Evolutionary conservation across 495 filamentous ascomycete species (phyloP), one percentile per base, ranked within the genome.

Genomic region (Staphylotrichum tortipilum): DNA sequence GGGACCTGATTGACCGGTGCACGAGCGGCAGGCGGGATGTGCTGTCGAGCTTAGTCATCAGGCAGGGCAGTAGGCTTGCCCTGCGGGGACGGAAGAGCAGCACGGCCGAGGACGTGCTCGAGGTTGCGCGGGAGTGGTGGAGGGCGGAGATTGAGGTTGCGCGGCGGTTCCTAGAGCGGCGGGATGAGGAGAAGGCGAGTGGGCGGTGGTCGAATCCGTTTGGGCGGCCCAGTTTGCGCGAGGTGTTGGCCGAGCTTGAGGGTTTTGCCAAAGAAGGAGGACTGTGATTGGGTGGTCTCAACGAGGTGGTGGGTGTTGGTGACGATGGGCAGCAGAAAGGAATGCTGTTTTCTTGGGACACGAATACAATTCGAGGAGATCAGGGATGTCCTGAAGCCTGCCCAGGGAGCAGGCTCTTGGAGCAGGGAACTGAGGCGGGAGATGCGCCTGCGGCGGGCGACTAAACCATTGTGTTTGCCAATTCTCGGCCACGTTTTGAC

Each of bases 151-250:
- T 75, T 34, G 55, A 66, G 47, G 63, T 52, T 8, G 65, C 72
- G 0, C 66, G 71, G 47, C 58, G 60, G 44, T 74, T 68, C 24
- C 39, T 75, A 30, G 30, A 42, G 17, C 41, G 55, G 41, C 57
- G 72, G 37, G 41, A 59, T 22, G 50, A 62, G 39, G 54, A 38
- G 38, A 68, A 64, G 40, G 40, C 23, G 7, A 41, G 44, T 21
- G 70, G 70, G 17, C 23, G 55, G 47, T 74, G 72, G 71, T 57
- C 60, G 21, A 75, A 75, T 47, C 67, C 67, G 46, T 75, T 56
- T 41, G 56, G 59, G 7, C 55, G 72, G 18, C 71, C 71, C 8
- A 65, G 28, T 7, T 45, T 74, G 29, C 54, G 37, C 24, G 63
- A 74, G 34, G 65, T 74, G 7, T 10, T 53, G 29, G 44, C 15